Percentiles rank a stretch among this genome's conserved stretches.
phyloP scores from a whole-genome alignment of 768 basidiomycete genomes.

The Tricholoma terreum region DNA sequence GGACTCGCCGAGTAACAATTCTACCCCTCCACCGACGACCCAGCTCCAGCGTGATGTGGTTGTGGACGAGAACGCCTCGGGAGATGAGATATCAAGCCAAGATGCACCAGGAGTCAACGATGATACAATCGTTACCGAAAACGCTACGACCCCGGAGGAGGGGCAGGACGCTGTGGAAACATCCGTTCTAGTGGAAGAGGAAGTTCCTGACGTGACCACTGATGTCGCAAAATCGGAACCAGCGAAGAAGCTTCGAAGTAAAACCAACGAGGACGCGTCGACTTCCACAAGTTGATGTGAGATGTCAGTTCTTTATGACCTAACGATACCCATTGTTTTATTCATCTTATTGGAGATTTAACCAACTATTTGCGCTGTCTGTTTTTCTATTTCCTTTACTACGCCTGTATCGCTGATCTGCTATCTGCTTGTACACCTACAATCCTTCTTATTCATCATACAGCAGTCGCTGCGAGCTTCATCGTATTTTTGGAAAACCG shows the following conservation, averaged over 20 bases:
- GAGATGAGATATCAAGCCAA: neutral
- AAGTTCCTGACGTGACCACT: neutral
- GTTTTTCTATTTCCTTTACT: neutral
- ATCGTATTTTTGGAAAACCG: too few relatives aligned
- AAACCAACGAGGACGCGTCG: neutral
- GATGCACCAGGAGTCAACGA: neutral
- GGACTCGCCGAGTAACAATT: constrained; percentile 15
- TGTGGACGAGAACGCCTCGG: constrained; percentile 8
- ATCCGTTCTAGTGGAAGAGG: neutral
- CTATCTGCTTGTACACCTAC: neutral
- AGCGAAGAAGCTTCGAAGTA: neutral
- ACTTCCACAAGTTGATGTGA: neutral
- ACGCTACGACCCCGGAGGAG: neutral
- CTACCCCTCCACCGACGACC: constrained; percentile 18
- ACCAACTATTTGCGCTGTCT: neutral
- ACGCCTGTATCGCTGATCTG: constrained; percentile 1
- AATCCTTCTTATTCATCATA: too few relatives aligned
- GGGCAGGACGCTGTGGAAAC: neutral
- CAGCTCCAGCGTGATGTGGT: constrained; percentile 1
- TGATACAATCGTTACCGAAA: neutral
- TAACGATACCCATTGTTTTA: constrained; percentile 3
- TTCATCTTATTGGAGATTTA: neutral
- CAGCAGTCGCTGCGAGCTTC: too few relatives aligned
- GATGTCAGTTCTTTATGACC: neutral
- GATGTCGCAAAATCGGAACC: neutral